Conservation (phyloP, 441 rosid species). For the Theobroma grandiflorum region DNA sequence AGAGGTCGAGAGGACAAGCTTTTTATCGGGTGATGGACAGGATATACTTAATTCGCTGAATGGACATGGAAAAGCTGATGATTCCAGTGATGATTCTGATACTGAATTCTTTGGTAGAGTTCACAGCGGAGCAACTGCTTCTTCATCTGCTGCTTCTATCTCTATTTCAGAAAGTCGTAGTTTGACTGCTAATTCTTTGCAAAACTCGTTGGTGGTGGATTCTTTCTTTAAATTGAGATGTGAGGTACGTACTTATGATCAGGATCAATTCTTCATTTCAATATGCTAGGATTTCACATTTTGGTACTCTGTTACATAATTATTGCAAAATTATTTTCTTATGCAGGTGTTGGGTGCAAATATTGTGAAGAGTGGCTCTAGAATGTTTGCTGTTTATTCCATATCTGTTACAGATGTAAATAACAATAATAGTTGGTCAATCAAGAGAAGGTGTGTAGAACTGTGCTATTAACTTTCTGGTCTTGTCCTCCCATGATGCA, state of each 20-base stretch:
- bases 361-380: conserved; percentile 92
- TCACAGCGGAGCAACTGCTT: conserved; percentile 76
- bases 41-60: conserved; percentile 59
- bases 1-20: conserved; percentile 85
- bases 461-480: conserved; percentile 35
- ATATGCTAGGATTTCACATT: conserved; percentile 29
- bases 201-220: conserved; percentile 69
- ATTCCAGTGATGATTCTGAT: conserved; percentile 75
- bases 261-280: conserved; percentile 22
- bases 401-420: conserved; percentile 89
- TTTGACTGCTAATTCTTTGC: conserved; percentile 49
- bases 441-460: conserved; percentile 88
- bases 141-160: conserved; percentile 63
- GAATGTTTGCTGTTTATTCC: conserved; percentile 94
- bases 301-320: conserved; percentile 23
- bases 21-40: conserved; percentile 87
- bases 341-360: conserved; percentile 98
- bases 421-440: conserved; percentile 92
- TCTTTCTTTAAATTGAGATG: conserved; percentile 91
- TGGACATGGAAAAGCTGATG: conserved; percentile 52
- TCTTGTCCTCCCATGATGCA: conserved; percentile 26
- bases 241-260: conserved; percentile 67
- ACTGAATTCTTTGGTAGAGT: conserved; percentile 66
- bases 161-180: conserved; percentile 55
- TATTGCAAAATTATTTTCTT: conserved; percentile 38